Evolutionary conservation across 129 eudicot species (phyloP).

Genomic region (Mikania micrantha): DNA sequence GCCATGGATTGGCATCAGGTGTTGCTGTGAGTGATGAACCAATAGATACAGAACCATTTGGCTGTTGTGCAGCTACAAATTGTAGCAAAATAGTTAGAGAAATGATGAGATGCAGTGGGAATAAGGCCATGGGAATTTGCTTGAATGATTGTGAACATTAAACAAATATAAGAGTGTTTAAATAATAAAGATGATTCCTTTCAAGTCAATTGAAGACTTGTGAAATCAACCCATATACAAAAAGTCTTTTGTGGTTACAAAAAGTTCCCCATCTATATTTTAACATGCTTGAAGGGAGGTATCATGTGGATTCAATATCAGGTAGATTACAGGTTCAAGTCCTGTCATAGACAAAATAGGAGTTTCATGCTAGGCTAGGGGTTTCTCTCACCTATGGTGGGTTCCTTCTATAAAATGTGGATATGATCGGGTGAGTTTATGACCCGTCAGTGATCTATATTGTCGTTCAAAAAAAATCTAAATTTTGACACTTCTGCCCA

Average conservation of each 20-base stretch:
- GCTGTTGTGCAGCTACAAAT: slow-evolving; percentile 16
- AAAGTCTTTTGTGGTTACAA: not conserved
- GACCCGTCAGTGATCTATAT: too few relatives aligned
- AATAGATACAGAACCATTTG: slow-evolving; percentile 1
- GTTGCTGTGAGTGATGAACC: slow-evolving; percentile 20
- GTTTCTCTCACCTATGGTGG: too few relatives aligned
- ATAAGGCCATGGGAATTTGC: not conserved
- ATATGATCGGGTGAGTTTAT: too few relatives aligned
- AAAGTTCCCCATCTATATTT: not conserved
- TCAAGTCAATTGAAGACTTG: not conserved
- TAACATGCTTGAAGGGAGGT: too few relatives aligned
- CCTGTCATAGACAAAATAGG: too few relatives aligned
- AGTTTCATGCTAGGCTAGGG: too few relatives aligned
- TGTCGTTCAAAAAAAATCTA: too few relatives aligned
- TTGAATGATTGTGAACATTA: not conserved
- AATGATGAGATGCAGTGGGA: not conserved
- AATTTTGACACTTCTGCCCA: not conserved
- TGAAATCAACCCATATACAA: not conserved
- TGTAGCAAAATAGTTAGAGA: slow-evolving; percentile 5
- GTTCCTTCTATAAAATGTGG: too few relatives aligned
- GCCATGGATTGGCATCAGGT: not conserved
- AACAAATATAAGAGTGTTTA: not conserved
- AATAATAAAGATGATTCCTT: not conserved
- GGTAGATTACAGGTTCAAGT: too few relatives aligned
- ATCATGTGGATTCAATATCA: too few relatives aligned